Percentiles rank a stretch among this genome's conserved stretches.
These are phyloP conservation scores for Vitellaria paradoxa DNA, from an alignment of 179 eudicot species.

Conservation along the genomic window DNA sequence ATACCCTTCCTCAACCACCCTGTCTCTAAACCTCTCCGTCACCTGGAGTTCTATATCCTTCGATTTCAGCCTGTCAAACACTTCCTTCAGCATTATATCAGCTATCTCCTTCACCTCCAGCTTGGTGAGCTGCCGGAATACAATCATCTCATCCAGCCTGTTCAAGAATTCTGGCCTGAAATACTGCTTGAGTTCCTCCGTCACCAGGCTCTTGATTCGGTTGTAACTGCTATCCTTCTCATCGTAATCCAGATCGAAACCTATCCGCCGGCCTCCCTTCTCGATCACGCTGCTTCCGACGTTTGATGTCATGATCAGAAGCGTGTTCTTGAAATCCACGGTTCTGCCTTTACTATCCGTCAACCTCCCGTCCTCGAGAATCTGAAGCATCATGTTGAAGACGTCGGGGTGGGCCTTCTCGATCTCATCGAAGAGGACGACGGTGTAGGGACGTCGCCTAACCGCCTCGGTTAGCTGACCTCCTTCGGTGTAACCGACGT, in stretches of 20 bases:
- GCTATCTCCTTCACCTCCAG: constrained; percentile 89
- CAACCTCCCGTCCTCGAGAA: constrained; percentile 88
- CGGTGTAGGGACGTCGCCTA: constrained; percentile 75
- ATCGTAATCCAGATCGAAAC: constrained; percentile 59
- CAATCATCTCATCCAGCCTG: constrained; percentile 87
- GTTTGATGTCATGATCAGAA: constrained; percentile 91
- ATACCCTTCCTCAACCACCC: constrained; percentile 86
- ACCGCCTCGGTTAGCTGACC: constrained; percentile 97
- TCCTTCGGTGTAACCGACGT: constrained; percentile 86
- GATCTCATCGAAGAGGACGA: constrained; percentile 85
- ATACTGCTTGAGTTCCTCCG: constrained; percentile 72
- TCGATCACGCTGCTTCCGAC: constrained; percentile 87
- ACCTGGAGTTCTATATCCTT: constrained; percentile 74
- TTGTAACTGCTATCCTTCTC: constrained; percentile 69
- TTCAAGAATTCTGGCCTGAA: constrained; percentile 92
- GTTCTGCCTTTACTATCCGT: constrained; percentile 93
- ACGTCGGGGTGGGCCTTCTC: constrained; percentile 97
- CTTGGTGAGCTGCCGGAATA: constrained; percentile 81
- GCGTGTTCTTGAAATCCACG: constrained; percentile 88
- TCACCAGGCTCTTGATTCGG: constrained; percentile 70
- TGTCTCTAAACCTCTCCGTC: constrained; percentile 65
- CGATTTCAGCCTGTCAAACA: constrained; percentile 54
- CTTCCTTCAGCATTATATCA: constrained; percentile 82
- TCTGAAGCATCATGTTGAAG: constrained; percentile 94
- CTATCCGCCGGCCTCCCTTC: constrained; percentile 68